A percentile compares a stretch with the other conserved stretches of the same genome.
These are phyloP conservation scores for Sporothrix mexicana DNA, from an alignment of 2,329 filamentous ascomycete species.

Conservation along the genomic window DNA sequence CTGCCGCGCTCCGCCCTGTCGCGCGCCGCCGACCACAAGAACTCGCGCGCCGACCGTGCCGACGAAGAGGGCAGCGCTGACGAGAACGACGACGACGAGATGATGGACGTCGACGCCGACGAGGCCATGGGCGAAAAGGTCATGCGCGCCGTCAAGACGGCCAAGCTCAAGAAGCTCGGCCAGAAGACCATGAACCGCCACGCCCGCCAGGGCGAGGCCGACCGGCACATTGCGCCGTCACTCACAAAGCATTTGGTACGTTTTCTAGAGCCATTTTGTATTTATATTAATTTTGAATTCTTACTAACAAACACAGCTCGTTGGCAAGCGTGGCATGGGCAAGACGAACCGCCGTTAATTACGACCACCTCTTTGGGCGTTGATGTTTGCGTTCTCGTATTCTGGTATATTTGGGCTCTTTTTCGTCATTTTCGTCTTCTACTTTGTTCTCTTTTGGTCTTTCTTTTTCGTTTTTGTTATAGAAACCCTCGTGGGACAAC, in stretches of 20 bases:
- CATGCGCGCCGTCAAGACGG: constrained; percentile 73
- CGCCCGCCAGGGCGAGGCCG: constrained; percentile 94
- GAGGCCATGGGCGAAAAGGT: constrained; percentile 59
- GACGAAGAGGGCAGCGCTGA: constrained; percentile 69
- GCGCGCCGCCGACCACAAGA: constrained; percentile 65
- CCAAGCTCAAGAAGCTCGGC: constrained; percentile 82
- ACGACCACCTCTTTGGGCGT: neutral
- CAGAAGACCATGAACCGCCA: constrained; percentile 99
- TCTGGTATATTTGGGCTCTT: neutral
- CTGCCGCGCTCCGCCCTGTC: constrained; percentile 74
- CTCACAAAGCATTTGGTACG: constrained; percentile 80
- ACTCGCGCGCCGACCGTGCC: constrained; percentile 44
- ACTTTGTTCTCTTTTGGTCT: constrained; percentile 19
- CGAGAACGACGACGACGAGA: constrained; percentile 69
- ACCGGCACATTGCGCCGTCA: constrained; percentile 83
- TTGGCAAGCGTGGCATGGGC: constrained; percentile 92
- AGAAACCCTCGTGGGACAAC: constrained; percentile 23
- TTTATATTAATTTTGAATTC: neutral
- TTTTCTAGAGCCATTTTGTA: too few relatives aligned
- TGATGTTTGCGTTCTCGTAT: neutral
- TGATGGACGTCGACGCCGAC: constrained; percentile 75
- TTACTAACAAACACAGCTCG: constrained; percentile 53
- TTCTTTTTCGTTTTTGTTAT: constrained; percentile 3
- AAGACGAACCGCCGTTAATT: constrained; percentile 76
- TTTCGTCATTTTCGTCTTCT: constrained; percentile 2